Evolutionary conservation across 371 early-diverging fungal species (phyloP).

Genomic region (Rhizopus stolonifer): DNA sequence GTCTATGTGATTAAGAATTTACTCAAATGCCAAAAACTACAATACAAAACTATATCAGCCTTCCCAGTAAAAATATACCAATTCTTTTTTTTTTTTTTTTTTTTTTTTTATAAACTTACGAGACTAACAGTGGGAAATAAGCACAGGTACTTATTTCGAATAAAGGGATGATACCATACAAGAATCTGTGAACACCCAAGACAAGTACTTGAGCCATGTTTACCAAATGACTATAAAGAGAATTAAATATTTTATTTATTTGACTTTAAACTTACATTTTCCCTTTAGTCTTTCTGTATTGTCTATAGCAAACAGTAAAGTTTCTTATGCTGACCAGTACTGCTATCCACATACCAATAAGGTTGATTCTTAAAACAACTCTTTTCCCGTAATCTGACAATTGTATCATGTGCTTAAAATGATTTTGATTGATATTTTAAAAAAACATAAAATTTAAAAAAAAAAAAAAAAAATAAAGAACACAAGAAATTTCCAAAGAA

Average conservation of each 20-base stretch:
- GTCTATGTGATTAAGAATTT: background rate
- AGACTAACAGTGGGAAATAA: conserved; percentile 45
- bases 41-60: no score
- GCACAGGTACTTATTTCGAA: conserved; percentile 46
- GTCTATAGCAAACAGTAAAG: conserved; percentile 31
- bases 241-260: background rate
- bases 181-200: conserved; percentile 31
- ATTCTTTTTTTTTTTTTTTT: no score
- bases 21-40: background rate
- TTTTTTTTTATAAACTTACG: conserved; percentile 32
- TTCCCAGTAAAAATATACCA: no score
- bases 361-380: conserved; percentile 41
- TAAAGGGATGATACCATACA: conserved; percentile 44
- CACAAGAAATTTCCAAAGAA: background rate
- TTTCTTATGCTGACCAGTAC: conserved; percentile 39
- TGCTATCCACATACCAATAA: conserved; percentile 50
- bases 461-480: background rate
- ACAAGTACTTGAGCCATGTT: conserved; percentile 43
- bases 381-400: conserved; percentile 37
- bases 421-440: background rate
- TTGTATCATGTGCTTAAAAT: conserved; percentile 29
- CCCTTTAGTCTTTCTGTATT: conserved; percentile 40
- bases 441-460: background rate
- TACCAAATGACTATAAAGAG: conserved; percentile 35
- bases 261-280: conserved; percentile 29